Evolutionary conservation across 1,284 basidiomycete genomes (phyloP), one percentile per base, ranked within the genome.

Genomic region (Ustilago bromivora): DNA sequence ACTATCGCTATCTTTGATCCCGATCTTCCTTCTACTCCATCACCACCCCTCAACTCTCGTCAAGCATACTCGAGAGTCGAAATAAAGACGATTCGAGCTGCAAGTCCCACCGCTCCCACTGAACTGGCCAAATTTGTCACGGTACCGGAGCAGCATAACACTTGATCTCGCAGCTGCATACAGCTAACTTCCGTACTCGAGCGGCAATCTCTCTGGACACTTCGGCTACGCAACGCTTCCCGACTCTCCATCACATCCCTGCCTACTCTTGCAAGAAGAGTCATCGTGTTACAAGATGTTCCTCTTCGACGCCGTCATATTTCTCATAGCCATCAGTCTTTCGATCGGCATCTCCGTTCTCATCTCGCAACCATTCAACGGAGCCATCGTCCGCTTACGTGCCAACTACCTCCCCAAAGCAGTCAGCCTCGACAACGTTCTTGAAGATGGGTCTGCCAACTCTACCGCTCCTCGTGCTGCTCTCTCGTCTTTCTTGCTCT

Each of bases 381-480:
- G 81, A 36, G 77, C 82, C 23, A 79, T 85, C 17, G 78, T 84
- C 31, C 77, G 84, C 2, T 68, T 84, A 12, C 80, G 84, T 36
- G 84, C 84, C 41, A 85, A 85, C 71, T 85, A 85, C 59, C 70
- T 85, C 13, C 84, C 84, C 34, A 83, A 81, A 47, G 84, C 84
- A 4, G 82, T 85, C 35, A 78, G 79, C 9, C 79, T 85, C 36
- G 82, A 84, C 58, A 80, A 81, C 63, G 80, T 85, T 17, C 71
- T 85, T 59, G 80, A 83, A 64, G 84, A 84, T 62, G 84, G 83
- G 23, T 51, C 65, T 6, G 61, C 57, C 17, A 65, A 64, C 10
- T 46, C 65, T 3, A 46, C 66, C 11, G 52, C 46, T 19, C 76
- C 76, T n/a, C 69, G 76, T 36, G 71, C 77, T 19, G 71, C 77